Evolutionary conservation across 2,329 filamentous ascomycete genomes (phyloP).

Genomic region (Trichoderma breve): DNA sequence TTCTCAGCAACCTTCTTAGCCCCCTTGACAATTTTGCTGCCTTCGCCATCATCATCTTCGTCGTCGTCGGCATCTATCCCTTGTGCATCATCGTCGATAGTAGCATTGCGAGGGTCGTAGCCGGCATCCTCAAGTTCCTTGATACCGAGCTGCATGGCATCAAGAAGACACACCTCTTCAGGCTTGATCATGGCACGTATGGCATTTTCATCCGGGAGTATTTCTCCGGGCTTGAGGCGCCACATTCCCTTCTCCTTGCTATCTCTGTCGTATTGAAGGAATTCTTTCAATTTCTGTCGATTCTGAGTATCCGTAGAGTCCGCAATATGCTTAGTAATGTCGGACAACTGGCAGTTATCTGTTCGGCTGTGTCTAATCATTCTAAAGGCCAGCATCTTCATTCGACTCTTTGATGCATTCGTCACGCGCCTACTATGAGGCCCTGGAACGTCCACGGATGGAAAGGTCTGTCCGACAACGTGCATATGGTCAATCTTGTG

Average conservation of each 20-base stretch:
- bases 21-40: conserved; percentile 39
- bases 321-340: conserved; percentile 87
- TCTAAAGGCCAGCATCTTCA: conserved; percentile 94
- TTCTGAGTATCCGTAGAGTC: conserved; percentile 95
- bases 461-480: conserved; percentile 89
- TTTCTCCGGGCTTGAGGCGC: conserved; percentile 71
- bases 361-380: conserved; percentile 75
- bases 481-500: conserved; percentile 89
- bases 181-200: conserved; percentile 89
- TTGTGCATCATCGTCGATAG: conserved; percentile 62
- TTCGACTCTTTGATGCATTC: conserved; percentile 91
- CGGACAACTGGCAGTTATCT: conserved; percentile 68
- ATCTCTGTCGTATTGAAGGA: conserved; percentile 86
- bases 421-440: conserved; percentile 94
- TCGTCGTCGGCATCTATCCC: conserved; percentile 60
- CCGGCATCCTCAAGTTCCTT: conserved; percentile 90
- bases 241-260: conserved; percentile 69
- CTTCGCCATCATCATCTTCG: conserved; percentile 46
- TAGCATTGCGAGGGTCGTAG: conserved; percentile 65
- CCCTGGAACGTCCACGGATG: conserved; percentile 86
- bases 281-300: conserved; percentile 94
- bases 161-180: conserved; percentile 89
- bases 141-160: conserved; percentile 94
- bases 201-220: conserved; percentile 73
- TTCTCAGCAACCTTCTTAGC: conserved; percentile 47